Percentiles rank a stretch among this genome's conserved stretches.
phyloP scores from a whole-genome alignment of 2,329 filamentous ascomycete species.

The Chrysoporthe cubensis region DNA sequence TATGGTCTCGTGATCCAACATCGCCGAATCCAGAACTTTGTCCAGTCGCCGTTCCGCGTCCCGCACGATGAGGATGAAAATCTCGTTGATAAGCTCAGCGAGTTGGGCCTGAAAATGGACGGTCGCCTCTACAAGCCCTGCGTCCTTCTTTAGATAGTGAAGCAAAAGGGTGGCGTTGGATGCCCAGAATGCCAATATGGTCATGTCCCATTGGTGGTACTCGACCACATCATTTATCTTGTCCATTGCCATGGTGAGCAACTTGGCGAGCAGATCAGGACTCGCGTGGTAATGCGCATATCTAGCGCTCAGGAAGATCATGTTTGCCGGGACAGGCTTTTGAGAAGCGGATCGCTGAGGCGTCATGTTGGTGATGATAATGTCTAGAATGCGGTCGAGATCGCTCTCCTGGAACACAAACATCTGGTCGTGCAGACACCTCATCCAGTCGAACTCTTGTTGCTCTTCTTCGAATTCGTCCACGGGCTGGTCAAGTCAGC shows the following conservation, averaged over 20 bases:
- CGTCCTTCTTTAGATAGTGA: conserved; percentile 95
- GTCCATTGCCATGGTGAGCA: conserved; percentile 86
- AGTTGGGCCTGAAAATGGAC: conserved; percentile 90
- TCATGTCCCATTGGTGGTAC: conserved; percentile 98
- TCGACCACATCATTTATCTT: conserved; percentile 98
- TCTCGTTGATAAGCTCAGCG: conserved; percentile 94
- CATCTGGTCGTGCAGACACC: conserved; percentile 97
- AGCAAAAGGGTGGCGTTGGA: conserved; percentile 95
- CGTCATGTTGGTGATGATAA: conserved; percentile 97
- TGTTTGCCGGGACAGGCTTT: conserved; percentile 95
- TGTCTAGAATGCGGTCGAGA: conserved; percentile 87
- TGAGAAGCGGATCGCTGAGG: conserved; percentile 95
- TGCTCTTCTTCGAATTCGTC: conserved; percentile 87
- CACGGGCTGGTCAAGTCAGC: conserved; percentile 51
- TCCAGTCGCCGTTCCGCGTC: conserved; percentile 96
- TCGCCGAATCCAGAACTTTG: conserved; percentile 89
- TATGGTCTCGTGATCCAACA: conserved; percentile 98
- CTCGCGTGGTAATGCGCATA: conserved; percentile 98
- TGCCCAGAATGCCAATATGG: conserved; percentile 97
- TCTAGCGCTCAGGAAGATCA: conserved; percentile 91
- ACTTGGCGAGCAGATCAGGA: conserved; percentile 76
- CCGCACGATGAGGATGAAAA: conserved; percentile 95
- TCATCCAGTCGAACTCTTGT: conserved; percentile 94
- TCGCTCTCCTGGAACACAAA: conserved; percentile 98
- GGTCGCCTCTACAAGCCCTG: conserved; percentile 78